Conservation (phyloP, 495 filamentous ascomycete genomes). For the Lasiosphaeriaceae sp. region DNA sequence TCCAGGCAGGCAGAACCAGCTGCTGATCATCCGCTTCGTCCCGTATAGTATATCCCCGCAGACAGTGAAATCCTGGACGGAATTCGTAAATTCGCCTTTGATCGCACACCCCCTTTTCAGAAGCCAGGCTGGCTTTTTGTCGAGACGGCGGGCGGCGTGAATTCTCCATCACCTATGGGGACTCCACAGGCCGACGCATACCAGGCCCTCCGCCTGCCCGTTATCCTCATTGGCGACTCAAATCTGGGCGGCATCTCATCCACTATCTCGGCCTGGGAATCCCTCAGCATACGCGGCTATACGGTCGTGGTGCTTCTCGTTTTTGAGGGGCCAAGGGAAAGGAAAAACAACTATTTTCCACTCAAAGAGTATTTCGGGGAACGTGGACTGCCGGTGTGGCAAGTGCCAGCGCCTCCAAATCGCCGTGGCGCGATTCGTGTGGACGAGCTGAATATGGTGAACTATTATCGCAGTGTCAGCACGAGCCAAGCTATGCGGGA, state of each 20-base stretch:
- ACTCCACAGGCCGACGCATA: slow-evolving; percentile 73
- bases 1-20: no score
- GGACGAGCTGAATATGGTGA: no score
- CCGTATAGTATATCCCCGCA: no score
- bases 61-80: no score
- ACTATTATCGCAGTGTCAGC: no score
- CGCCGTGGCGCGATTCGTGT: no score
- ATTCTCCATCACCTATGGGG: slow-evolving; percentile 70
- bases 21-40: no score
- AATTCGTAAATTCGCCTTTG: no score
- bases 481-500: no score
- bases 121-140: slow-evolving; percentile 48
- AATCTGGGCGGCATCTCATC: slow-evolving; percentile 70
- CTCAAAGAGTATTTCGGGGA: slow-evolving; percentile 56
- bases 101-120: no score
- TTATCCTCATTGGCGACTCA: slow-evolving; percentile 67
- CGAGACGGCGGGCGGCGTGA: slow-evolving; percentile 74
- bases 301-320: slow-evolving; percentile 63
- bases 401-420: no score
- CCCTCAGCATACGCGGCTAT: slow-evolving; percentile 66
- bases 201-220: slow-evolving; percentile 62
- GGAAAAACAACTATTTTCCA: slow-evolving; percentile 61
- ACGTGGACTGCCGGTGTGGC: slow-evolving; percentile 9
- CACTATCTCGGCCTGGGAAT: slow-evolving; percentile 73
- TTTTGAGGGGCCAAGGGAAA: slow-evolving; percentile 47